Percentiles rank a stretch among this genome's conserved stretches.
phyloP scores from a whole-genome alignment of 768 basidiomycete species.

The Pluteus cervinus region DNA sequence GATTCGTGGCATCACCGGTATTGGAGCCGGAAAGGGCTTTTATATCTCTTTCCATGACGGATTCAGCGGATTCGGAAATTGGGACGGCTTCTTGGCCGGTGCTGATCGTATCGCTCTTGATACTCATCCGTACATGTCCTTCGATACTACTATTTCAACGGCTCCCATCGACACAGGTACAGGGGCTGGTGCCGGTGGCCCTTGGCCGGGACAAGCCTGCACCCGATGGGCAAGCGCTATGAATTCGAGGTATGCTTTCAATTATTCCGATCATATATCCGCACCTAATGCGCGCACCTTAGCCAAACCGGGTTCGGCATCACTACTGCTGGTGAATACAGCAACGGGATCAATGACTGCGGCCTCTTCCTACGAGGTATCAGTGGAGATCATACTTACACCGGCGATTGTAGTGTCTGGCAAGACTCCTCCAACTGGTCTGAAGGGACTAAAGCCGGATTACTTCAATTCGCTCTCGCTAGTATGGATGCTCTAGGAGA shows the following conservation, averaged over 20 bases:
- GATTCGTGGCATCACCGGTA: conserved; percentile 65
- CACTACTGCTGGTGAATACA: conserved; percentile 73
- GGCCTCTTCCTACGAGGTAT: conserved; percentile 28
- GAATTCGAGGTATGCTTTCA: conserved; percentile 37
- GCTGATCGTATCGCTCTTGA: conserved; percentile 60
- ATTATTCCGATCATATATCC: conserved; percentile 23
- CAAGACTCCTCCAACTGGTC: conserved; percentile 57
- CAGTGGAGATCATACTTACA: conserved; percentile 28
- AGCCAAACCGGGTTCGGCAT: conserved; percentile 55
- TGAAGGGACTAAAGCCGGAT: conserved; percentile 24
- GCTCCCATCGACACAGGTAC: conserved; percentile 25
- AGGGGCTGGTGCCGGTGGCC: conserved; percentile 31
- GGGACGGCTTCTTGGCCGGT: conserved; percentile 48
- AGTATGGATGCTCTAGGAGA: conserved; percentile 34
- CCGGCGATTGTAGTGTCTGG: conserved; percentile 25
- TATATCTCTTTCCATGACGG: conserved; percentile 45
- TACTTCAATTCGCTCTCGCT: conserved; percentile 54
- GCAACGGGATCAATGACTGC: conserved; percentile 61
- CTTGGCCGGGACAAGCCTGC: conserved; percentile 49
- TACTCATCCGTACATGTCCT: conserved; percentile 65
- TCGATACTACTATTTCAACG: conserved; percentile 30
- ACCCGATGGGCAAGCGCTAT: conserved; percentile 49
- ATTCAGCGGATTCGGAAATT: conserved; percentile 35
- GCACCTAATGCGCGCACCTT: conserved; percentile 5
- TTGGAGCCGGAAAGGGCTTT: conserved; percentile 62